Conservation (phyloP, 148 eudicot species). For the Gaultheria prostrata region DNA sequence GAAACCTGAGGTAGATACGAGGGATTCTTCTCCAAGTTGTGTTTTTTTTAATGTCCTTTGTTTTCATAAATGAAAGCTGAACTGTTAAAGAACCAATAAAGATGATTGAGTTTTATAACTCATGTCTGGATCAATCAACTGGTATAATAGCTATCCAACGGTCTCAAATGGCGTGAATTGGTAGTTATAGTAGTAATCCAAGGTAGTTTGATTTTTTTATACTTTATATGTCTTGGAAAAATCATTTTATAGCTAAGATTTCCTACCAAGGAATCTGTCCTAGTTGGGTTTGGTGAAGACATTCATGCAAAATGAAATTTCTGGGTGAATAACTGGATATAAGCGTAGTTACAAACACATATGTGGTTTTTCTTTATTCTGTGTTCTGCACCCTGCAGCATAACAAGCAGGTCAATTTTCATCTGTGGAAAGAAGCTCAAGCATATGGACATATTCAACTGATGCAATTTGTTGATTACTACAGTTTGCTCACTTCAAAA, state of each 20-base stretch:
- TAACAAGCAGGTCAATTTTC: constrained; percentile 66
- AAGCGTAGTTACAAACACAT: background rate
- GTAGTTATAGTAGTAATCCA: background rate
- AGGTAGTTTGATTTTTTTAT: background rate
- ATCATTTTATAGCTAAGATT: background rate
- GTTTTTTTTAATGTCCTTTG: too few species aligned
- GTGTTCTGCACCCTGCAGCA: constrained; percentile 47
- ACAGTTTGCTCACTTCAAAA: constrained; percentile 78
- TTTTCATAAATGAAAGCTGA: too few species aligned
- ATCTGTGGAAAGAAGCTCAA: constrained; percentile 86
- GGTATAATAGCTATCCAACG: background rate
- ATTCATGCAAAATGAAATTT: background rate
- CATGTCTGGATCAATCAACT: constrained; percentile 5
- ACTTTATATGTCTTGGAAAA: background rate
- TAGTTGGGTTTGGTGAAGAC: constrained; percentile 5
- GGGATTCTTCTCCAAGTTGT: too few species aligned
- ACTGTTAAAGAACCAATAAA: too few species aligned
- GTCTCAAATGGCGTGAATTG: background rate
- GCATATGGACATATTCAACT: constrained; percentile 87
- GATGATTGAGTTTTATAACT: background rate
- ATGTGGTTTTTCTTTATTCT: background rate
- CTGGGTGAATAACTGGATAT: background rate
- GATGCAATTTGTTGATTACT: constrained; percentile 97
- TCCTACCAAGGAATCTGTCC: background rate
- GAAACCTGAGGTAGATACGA: too few species aligned